Evolutionary conservation across 257 asterid genomes (phyloP), one percentile per base, ranked within the genome.

Genomic region (Gentiana dahurica): DNA sequence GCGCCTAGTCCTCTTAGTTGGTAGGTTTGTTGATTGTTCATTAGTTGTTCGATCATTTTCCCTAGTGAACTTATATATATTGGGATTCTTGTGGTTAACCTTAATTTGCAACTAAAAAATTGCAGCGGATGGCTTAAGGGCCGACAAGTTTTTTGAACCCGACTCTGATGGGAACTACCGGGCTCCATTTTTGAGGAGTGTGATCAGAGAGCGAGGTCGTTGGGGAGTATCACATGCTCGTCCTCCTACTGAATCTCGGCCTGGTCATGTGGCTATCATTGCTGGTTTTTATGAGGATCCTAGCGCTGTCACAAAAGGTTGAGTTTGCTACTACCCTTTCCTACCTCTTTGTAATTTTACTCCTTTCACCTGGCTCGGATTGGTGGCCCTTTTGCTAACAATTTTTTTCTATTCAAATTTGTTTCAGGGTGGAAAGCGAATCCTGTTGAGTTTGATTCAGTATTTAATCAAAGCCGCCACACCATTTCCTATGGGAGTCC

Each of bases 211-310:
- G 65, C 81, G 68, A 59, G 98, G 98, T n/a, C 88, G 95, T 37
- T 91, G 96, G 96, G 98, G 98, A 65, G 97, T 91, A 36, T 91
- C 98, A 4, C 97, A 88, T 60, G 97, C 98, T 5, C 95, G 98
- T 33, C 98, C 98, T 49, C 98, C 98, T 4, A 91, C 98, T 2
- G 98, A 91, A 68, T 91, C 97, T 13, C 83, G 97, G 71, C 98
- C 97, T 35, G 97, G 98, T 7, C 98, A 91, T 79, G 98, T 91
- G 71, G 94, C 98, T 36, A 79, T 91, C 33, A 91, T 88, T 77
- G 98, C 98, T 69, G 98, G 98, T 0, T 88, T 91, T 66, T 91
- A 91, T 71, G 98, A 91, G 74, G 98, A 91, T 76, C 98, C 98
- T 50, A 91, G 97, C 68, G 98, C 98, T 52, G 94, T 91, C 55